These are phyloP conservation scores for Goffeauzyma gilvescens DNA, from an alignment of 768 basidiomycete species.

Conservation along the genomic window DNA sequence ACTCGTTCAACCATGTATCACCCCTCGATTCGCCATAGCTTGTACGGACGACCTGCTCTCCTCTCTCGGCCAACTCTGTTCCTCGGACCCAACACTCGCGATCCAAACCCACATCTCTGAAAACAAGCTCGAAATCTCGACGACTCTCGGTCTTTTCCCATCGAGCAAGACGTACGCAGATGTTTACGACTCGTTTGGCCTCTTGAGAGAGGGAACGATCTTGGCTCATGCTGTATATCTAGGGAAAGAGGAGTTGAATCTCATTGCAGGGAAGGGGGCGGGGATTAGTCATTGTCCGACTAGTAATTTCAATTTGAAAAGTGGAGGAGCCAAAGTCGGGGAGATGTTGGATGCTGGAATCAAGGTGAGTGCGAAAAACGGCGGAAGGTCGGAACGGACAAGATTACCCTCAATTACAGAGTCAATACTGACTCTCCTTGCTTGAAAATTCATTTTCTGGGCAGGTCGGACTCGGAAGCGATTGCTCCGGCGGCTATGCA, in stretches of 20 bases:
- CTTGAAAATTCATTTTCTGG: background rate
- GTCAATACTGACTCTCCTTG: background rate
- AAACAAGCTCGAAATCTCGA: constrained; percentile 52
- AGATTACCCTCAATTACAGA: background rate
- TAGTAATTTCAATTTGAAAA: constrained; percentile 77
- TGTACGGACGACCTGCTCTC: constrained; percentile 55
- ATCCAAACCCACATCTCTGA: constrained; percentile 91
- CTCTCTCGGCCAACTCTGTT: constrained; percentile 45
- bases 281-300: constrained; percentile 87
- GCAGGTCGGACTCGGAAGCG: constrained; percentile 86
- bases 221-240: constrained; percentile 76
- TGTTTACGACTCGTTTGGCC: constrained; percentile 60
- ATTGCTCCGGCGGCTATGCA: constrained; percentile 64
- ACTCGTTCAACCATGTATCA: constrained; percentile 73
- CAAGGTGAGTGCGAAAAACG: too few relatives aligned
- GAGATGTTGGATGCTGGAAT: constrained; percentile 62
- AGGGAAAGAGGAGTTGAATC: constrained; percentile 48
- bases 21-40: constrained; percentile 89
- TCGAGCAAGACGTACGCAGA: constrained; percentile 48
- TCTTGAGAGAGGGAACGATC: constrained; percentile 62
- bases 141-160: constrained; percentile 51
- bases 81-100: constrained; percentile 38
- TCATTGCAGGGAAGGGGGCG: constrained; percentile 46
- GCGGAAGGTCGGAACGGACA: background rate
- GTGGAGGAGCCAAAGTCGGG: constrained; percentile 65